Percentiles rank a stretch among this genome's conserved stretches.
These are phyloP conservation scores for Handroanthus guayacan DNA, from an alignment of 257 asterid species.

Conservation along the genomic window DNA sequence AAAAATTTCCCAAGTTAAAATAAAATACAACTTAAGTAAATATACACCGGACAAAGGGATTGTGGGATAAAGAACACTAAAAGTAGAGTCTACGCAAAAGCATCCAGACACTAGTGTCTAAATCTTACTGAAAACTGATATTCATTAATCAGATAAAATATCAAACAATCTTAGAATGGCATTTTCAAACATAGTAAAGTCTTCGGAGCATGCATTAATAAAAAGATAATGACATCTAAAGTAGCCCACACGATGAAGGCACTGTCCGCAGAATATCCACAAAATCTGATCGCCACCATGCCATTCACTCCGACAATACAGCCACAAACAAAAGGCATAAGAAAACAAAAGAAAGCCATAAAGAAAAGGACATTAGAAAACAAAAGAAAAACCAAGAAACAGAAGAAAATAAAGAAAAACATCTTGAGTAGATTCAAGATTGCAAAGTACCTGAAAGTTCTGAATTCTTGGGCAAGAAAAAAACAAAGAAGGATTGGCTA, in stretches of 20 bases:
- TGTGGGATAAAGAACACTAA: neutral
- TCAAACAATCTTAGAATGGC: neutral
- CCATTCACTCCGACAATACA: neutral
- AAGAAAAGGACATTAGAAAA: neutral
- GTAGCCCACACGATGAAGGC: neutral
- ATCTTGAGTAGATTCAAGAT: neutral
- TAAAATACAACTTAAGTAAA: neutral
- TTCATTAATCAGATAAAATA: slow-evolving; percentile 4
- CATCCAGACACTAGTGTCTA: neutral
- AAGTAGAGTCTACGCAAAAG: neutral
- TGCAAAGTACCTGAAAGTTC: slow-evolving; percentile 43
- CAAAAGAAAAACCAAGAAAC: neutral
- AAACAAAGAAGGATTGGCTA: slow-evolving; percentile 38
- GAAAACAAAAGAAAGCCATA: neutral
- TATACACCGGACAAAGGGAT: neutral
- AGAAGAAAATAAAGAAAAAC: neutral
- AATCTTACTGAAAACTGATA: neutral
- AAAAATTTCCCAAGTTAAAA: slow-evolving; percentile 2
- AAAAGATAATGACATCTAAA: neutral
- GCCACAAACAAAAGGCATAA: neutral
- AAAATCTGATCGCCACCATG: too few relatives aligned
- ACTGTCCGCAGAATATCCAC: neutral
- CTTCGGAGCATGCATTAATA: neutral
- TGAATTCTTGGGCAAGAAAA: slow-evolving; percentile 41
- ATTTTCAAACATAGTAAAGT: slow-evolving; percentile 4